Base-by-base conservation (phyloP, 140 eudicot genomes). In the Cichorium intybus region DNA sequence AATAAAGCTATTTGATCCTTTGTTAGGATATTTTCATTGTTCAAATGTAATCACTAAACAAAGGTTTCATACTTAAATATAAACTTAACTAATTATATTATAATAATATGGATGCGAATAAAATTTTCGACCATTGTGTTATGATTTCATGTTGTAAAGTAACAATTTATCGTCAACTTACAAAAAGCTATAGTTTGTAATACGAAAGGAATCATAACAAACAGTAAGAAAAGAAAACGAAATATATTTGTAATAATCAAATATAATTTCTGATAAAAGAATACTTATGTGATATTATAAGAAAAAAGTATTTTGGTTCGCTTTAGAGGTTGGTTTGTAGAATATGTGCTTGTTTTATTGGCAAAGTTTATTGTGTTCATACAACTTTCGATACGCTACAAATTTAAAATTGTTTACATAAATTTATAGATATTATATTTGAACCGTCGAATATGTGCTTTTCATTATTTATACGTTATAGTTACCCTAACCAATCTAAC, bases 321-420 rank as follows among this genome's bases (percentile, higher is more conserved):
- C 72, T 67, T 67, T 67, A 67, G 72, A 54, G 63, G 39, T 16
- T 26, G 33, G 47, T 27, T 56, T 18, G 17, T 0, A 71, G 76
- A 71, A 71, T 71, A 60, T 71, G 76, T 71, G 43, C 69, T 71
- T 60, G 22, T 50, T 46, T 50, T 23, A 16, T 60, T 48, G 62
- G 29, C 62, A 50, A 21, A 60, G 17, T 34, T 60, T 47, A 17
- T 54, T 12, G 62, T 35, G 69, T 71, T 71, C 70, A 71, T 51
- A 71, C 69, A 49, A 15, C 76, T 71, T 71, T 71, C 64, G 73
- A 64, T 68, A 20, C 17, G 41, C 56, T 39, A 51, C 63, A 9
- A 54, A 55, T 68, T 54, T 62, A 23, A 4, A 35, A 0, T 16
- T 4, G 4, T 21, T 3, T 24, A 24, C n/a, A 53, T 16, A 24